Percentiles rank a stretch among this genome's conserved stretches.
These are phyloP conservation scores for Apiospora sp. DNA, from an alignment of 2,329 filamentous ascomycete genomes.

Conservation along the genomic window DNA sequence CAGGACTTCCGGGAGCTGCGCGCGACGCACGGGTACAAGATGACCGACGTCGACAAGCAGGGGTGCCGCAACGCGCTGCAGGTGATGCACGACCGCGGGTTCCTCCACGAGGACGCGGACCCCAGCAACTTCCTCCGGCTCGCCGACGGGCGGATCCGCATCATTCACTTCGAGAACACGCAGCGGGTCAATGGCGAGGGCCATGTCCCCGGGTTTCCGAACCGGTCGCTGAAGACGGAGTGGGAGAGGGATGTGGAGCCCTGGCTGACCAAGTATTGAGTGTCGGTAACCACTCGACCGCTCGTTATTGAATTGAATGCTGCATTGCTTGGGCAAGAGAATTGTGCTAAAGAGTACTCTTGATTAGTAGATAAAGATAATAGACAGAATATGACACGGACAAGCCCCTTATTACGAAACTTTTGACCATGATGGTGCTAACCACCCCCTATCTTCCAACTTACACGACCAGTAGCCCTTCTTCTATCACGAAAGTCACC, in stretches of 20 bases:
- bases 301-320: neutral
- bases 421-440: too few relatives aligned
- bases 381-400: too few relatives aligned
- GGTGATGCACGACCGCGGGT: neutral
- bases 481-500: too few relatives aligned
- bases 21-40: neutral
- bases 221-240: neutral
- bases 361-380: too few relatives aligned
- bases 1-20: neutral
- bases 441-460: too few relatives aligned
- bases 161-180: neutral
- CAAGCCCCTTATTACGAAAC: too few relatives aligned
- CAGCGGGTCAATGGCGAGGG: neutral
- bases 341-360: too few relatives aligned
- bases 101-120: neutral
- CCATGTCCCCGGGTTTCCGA: neutral
- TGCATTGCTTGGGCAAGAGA: neutral
- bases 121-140: neutral
- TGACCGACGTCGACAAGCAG: neutral
- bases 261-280: neutral
- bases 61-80: neutral
- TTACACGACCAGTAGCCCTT: too few relatives aligned
- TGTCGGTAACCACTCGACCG: neutral
- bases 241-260: neutral
- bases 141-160: neutral